These are phyloP conservation scores for Erodium chrysanthum DNA, from an alignment of 441 rosid species.

Conservation along the genomic window DNA sequence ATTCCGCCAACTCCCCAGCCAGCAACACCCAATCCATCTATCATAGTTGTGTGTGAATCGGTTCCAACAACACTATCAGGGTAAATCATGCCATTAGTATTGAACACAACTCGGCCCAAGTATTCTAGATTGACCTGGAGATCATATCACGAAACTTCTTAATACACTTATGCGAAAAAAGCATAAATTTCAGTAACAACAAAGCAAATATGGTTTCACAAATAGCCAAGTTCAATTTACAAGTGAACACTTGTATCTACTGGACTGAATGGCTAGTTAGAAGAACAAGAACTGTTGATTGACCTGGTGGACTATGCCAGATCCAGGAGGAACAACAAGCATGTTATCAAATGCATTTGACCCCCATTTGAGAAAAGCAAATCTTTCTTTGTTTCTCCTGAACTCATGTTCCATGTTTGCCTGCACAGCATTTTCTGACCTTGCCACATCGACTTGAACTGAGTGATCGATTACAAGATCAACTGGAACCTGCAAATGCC, in stretches of 20 bases:
- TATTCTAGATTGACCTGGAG: slow-evolving; percentile 52
- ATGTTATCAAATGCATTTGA: slow-evolving; percentile 57
- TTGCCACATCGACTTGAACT: slow-evolving; percentile 62
- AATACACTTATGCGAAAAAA: slow-evolving; percentile 3
- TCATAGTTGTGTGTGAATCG: slow-evolving; percentile 75
- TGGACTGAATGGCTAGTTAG: neutral
- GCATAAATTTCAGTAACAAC: neutral
- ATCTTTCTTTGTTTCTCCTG: slow-evolving; percentile 52
- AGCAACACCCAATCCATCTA: slow-evolving; percentile 64
- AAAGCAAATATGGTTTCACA: neutral
- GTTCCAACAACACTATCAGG: slow-evolving; percentile 70
- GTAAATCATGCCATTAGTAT: slow-evolving; percentile 43
- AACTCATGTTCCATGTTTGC: slow-evolving; percentile 66
- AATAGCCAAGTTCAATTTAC: neutral
- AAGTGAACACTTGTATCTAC: neutral
- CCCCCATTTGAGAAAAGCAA: slow-evolving; percentile 67
- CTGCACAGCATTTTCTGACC: slow-evolving; percentile 64
- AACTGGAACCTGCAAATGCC: slow-evolving; percentile 47
- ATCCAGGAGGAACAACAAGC: slow-evolving; percentile 72
- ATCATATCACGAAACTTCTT: slow-evolving; percentile 13
- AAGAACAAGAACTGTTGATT: neutral
- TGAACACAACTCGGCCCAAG: slow-evolving; percentile 59
- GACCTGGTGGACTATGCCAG: slow-evolving; percentile 71
- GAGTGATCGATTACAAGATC: slow-evolving; percentile 77
- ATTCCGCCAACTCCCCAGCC: slow-evolving; percentile 78